Evolutionary conservation across 306 rosid genomes (phyloP).

Genomic region (Ammopiptanthus mongolicus): DNA sequence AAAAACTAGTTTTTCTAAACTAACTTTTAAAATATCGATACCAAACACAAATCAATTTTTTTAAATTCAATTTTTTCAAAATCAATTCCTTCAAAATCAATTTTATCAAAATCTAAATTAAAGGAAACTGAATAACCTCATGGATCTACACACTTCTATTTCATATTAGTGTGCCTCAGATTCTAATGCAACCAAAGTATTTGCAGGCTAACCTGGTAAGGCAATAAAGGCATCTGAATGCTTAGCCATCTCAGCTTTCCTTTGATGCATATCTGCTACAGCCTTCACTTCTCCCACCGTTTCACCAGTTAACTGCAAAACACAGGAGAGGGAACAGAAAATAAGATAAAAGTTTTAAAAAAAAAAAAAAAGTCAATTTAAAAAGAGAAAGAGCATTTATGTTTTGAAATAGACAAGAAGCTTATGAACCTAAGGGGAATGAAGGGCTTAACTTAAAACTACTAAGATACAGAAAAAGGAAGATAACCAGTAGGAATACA

Average conservation of each 20-base stretch:
- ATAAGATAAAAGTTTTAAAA: not conserved
- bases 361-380: not conserved
- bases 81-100: too few species aligned
- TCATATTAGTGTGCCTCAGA: not conserved
- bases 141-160: not conserved
- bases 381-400: not conserved
- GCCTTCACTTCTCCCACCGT: conserved; percentile 97
- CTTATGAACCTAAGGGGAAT: not conserved
- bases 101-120: too few species aligned
- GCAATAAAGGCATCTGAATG: conserved; percentile 99
- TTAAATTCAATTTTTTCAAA: too few species aligned
- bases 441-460: not conserved
- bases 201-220: conserved; percentile 72
- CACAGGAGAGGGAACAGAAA: not conserved
- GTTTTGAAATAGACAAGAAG: not conserved
- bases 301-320: conserved; percentile 92
- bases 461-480: not conserved
- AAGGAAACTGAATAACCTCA: conserved; percentile 23
- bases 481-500: not conserved
- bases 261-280: conserved; percentile 97
- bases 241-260: conserved; percentile 98
- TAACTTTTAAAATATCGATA: too few species aligned
- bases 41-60: too few species aligned
- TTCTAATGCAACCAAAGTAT: not conserved
- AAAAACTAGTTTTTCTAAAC: too few species aligned